Conservation (phyloP, 2,329 filamentous ascomycete species). For the Trematosphaeria pertusa region DNA sequence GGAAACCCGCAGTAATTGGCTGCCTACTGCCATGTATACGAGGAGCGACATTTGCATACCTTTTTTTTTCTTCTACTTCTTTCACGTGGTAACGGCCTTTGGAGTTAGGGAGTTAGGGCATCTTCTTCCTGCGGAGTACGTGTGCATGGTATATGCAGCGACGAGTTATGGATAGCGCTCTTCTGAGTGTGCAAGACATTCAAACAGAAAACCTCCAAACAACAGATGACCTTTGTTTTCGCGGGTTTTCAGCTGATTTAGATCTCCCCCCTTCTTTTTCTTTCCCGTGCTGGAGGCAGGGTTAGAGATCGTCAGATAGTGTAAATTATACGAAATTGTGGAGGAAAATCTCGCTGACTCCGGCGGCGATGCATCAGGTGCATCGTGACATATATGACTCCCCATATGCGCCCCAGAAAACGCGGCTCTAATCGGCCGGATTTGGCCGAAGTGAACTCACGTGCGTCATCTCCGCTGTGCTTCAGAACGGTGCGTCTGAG, state of each 20-base stretch:
- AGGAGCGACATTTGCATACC: slow-evolving; percentile 29
- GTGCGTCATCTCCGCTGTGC: slow-evolving; percentile 11
- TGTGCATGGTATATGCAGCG: slow-evolving; percentile 17
- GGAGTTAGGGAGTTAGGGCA: slow-evolving; percentile 5
- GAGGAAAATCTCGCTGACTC: slow-evolving; percentile 15
- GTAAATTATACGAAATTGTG: slow-evolving; percentile 33
- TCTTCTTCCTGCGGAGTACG: neutral
- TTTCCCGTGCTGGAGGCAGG: slow-evolving; percentile 25
- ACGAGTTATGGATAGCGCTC: slow-evolving; percentile 21
- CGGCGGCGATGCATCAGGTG: no score
- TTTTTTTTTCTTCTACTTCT: slow-evolving; percentile 22
- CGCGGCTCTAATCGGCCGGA: no score
- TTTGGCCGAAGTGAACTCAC: slow-evolving; percentile 1
- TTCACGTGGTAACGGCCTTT: slow-evolving; percentile 18
- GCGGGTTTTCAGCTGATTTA: slow-evolving; percentile 31
- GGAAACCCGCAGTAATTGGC: slow-evolving; percentile 30
- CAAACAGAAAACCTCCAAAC: slow-evolving; percentile 43
- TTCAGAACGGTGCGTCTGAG: slow-evolving; percentile 9
- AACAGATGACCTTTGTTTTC: slow-evolving; percentile 40
- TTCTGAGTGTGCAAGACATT: slow-evolving; percentile 24
- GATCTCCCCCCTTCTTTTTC: slow-evolving; percentile 43
- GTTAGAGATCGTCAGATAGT: slow-evolving; percentile 45
- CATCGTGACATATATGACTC: no score
- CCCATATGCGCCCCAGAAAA: no score
- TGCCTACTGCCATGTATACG: slow-evolving; percentile 20